phyloP scores from a whole-genome alignment of 148 eudicot genomes.

The Vaccinium macrocarpon region DNA sequence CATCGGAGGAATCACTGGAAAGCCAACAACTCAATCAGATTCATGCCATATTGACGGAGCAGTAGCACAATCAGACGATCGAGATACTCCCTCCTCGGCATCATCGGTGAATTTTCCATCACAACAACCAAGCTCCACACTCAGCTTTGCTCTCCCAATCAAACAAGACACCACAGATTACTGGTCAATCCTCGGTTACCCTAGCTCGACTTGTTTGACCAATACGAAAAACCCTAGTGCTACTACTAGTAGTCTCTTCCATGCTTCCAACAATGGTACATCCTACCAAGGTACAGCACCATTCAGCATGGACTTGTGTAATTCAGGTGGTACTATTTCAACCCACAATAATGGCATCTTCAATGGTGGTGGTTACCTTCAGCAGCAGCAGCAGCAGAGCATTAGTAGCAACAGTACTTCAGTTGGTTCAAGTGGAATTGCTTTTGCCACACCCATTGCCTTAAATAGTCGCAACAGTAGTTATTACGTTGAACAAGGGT shows the following conservation, averaged over 20 bases:
- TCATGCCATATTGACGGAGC: constrained; percentile 22
- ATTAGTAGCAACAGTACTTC: constrained; percentile 7
- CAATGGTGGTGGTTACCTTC: constrained; percentile 22
- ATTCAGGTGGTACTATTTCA: not conserved
- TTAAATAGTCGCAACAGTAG: constrained; percentile 15
- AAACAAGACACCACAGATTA: constrained; percentile 33
- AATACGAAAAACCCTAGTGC: constrained; percentile 1
- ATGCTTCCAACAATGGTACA: constrained; percentile 9
- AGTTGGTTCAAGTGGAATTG: not conserved
- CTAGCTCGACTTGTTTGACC: constrained; percentile 12
- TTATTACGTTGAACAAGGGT: constrained; percentile 14
- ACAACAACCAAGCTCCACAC: constrained; percentile 19
- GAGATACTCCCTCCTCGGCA: constrained; percentile 26
- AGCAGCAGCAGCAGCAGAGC: constrained; percentile 36
- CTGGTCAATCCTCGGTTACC: constrained; percentile 35
- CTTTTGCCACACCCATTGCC: constrained; percentile 27
- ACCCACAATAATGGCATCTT: constrained; percentile 22
- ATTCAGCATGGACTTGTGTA: constrained; percentile 26
- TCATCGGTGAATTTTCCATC: constrained; percentile 22
- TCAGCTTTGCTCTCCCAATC: constrained; percentile 36
- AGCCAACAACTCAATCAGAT: constrained; percentile 35
- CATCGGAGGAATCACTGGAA: constrained; percentile 48
- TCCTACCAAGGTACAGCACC: constrained; percentile 18
- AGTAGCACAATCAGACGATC: not conserved
- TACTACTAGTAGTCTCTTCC: not conserved